These are phyloP conservation scores for Aspergillus ellipticus DNA, from an alignment of 495 filamentous ascomycete genomes.

Conservation along the genomic window DNA sequence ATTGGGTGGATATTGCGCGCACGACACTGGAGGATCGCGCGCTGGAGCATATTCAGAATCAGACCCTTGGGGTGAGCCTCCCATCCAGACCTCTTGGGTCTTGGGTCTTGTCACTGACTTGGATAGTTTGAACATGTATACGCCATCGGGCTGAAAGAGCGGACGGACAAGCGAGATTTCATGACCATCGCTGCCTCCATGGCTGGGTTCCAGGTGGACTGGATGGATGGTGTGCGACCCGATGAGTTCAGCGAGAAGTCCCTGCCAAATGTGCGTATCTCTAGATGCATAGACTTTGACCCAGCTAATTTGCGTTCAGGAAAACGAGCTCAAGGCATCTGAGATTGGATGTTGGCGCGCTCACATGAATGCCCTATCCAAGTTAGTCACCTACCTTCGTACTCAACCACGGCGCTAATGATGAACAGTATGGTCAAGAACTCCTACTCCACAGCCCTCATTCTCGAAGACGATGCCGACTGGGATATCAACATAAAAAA, in stretches of 20 bases:
- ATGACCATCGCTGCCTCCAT: conserved; percentile 51
- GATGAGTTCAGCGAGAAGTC: conserved; percentile 23
- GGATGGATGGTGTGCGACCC: conserved; percentile 45
- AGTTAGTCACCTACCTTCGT: conserved; percentile 8
- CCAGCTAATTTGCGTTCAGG: not conserved
- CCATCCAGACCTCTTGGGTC: not conserved
- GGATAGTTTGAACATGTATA: conserved; percentile 42
- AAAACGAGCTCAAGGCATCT: not conserved
- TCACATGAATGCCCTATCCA: conserved; percentile 32
- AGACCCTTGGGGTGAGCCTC: conserved; percentile 27
- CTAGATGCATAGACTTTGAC: too few relatives aligned
- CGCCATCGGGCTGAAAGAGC: conserved; percentile 56
- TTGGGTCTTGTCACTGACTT: not conserved
- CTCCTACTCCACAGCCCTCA: conserved; percentile 45
- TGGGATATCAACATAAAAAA: conserved; percentile 51
- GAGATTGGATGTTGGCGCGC: conserved; percentile 36
- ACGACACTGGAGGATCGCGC: conserved; percentile 12
- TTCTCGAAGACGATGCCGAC: conserved; percentile 57
- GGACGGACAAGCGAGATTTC: conserved; percentile 61
- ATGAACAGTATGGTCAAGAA: conserved; percentile 36
- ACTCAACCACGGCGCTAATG: not conserved
- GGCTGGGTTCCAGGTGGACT: conserved; percentile 50
- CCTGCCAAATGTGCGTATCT: conserved; percentile 17
- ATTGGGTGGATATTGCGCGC: conserved; percentile 4
- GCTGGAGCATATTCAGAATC: conserved; percentile 25